phyloP scores from a whole-genome alignment of 805 yeast species.

The Jamesozyma rosinii region DNA sequence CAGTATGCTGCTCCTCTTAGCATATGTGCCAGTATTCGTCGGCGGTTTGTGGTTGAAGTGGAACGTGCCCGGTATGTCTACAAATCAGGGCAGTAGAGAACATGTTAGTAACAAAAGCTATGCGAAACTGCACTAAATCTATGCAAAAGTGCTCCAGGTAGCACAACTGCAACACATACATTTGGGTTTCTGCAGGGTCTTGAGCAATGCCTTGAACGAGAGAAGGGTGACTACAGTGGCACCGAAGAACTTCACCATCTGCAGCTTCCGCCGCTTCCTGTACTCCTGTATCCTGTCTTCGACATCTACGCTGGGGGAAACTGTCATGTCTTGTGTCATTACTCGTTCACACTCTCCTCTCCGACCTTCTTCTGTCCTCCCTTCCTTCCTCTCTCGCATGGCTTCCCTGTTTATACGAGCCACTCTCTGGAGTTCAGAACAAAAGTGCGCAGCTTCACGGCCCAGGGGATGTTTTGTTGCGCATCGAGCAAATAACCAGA shows the following conservation, averaged over 20 bases:
- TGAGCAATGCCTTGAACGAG: conserved; percentile 64
- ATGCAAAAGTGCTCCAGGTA: too few relatives aligned
- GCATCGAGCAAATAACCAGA: background rate
- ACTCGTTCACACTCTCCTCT: too few relatives aligned
- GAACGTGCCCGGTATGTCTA: conserved; percentile 59
- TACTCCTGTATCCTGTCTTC: conserved; percentile 34
- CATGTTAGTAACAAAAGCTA: too few relatives aligned
- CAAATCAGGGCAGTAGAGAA: too few relatives aligned
- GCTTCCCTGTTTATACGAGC: too few relatives aligned
- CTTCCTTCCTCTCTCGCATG: too few relatives aligned
- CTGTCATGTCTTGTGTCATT: too few relatives aligned
- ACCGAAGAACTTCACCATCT: conserved; percentile 64
- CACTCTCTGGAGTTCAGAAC: too few relatives aligned
- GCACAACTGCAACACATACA: conserved; percentile 33
- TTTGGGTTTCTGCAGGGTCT: conserved; percentile 63
- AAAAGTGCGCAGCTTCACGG: background rate
- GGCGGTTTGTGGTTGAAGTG: conserved; percentile 62
- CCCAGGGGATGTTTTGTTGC: background rate
- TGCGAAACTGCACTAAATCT: too few relatives aligned
- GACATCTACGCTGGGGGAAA: too few relatives aligned
- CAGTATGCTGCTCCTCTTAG: background rate
- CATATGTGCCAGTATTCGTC: conserved; percentile 27
- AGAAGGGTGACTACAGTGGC: conserved; percentile 64
- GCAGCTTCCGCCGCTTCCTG: conserved; percentile 54
- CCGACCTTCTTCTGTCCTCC: too few relatives aligned